Evolutionary conservation across 1,284 basidiomycete species (phyloP), one percentile per base, ranked within the genome.

Genomic region (Boletus sp.): DNA sequence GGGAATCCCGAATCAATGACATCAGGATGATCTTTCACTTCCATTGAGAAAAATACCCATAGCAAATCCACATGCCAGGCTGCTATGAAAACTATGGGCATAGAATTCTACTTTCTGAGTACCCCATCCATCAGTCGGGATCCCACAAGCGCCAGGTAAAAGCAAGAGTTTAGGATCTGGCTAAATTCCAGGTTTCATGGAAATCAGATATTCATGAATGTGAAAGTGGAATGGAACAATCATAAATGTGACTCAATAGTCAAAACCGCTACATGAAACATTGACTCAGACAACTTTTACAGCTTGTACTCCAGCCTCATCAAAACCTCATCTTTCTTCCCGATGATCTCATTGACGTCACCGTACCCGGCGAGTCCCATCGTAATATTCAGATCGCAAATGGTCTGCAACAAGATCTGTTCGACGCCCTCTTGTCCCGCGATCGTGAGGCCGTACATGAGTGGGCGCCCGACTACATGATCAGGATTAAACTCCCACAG

Each of bases 341-440:
- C 83, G 58, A 79, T 78, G 57, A 87, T 74, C 28, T 85, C 82
- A 30, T 68, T 73, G 52, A 88, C 59, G 50, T 72, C 79, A 43
- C 65, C 71, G 61, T 79, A 84, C 25, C 85, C 86, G 21, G 77
- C 66, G 30, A 85, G 72, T 6, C 81, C 83, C 57, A 89, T 74
- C 1, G 80, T 82, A 25, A 80, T 77, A 61, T 89, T 83, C 44
- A 90, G 71, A 65, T 91, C 89, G 11, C 86, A 84, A 52, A 90
- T 69, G 1, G 84, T 81, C 59, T 83, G 82, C 63, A 76, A 79
- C 63, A 91, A 71, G 21, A 91, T 86, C 63, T 88, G 85, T 63
- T 89, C 82, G 5, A 89, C 81, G 3, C 90, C 90, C 16, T 77
- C 80, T 66, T 89, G 83, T 3, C 89, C 89, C 19, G 79, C 86